Conservation (phyloP, 2,329 filamentous ascomycete genomes). For the Beauveria bassiana region DNA sequence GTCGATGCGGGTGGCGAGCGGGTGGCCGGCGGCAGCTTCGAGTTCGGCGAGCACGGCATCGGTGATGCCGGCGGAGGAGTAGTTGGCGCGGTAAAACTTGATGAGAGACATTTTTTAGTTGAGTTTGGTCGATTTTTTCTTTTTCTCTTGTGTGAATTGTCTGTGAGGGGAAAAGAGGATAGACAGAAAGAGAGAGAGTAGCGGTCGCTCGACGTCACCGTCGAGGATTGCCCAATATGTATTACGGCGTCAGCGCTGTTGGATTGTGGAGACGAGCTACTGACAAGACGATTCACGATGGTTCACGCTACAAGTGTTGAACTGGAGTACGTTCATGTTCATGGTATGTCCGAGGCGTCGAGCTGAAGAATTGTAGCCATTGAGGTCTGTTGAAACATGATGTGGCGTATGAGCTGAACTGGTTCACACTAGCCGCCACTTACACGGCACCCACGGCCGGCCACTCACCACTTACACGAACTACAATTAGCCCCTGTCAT, state of each 20-base stretch:
- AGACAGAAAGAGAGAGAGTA: neutral
- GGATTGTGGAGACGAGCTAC: neutral
- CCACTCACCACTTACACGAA: neutral
- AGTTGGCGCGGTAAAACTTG: conserved; percentile 11
- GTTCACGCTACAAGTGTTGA: neutral
- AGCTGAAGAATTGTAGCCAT: neutral
- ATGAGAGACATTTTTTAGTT: conserved; percentile 1
- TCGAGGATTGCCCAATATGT: neutral
- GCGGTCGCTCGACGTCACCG: neutral
- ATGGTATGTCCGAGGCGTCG: neutral
- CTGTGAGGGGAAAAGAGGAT: neutral
- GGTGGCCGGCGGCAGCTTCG: conserved; percentile 2
- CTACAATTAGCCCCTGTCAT: no score
- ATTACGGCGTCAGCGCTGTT: neutral
- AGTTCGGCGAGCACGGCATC: conserved; percentile 11
- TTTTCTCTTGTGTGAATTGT: no score
- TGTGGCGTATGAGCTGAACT: neutral
- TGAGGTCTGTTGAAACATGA: neutral
- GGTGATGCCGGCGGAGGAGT: conserved; percentile 10
- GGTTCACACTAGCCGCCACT: neutral
- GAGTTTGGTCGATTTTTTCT: no score
- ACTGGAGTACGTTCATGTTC: neutral
- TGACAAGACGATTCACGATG: neutral
- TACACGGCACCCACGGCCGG: neutral
- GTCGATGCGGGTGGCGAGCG: conserved; percentile 6